Conservation (phyloP, 768 basidiomycete species). For the Pisolithus tinctorius region DNA sequence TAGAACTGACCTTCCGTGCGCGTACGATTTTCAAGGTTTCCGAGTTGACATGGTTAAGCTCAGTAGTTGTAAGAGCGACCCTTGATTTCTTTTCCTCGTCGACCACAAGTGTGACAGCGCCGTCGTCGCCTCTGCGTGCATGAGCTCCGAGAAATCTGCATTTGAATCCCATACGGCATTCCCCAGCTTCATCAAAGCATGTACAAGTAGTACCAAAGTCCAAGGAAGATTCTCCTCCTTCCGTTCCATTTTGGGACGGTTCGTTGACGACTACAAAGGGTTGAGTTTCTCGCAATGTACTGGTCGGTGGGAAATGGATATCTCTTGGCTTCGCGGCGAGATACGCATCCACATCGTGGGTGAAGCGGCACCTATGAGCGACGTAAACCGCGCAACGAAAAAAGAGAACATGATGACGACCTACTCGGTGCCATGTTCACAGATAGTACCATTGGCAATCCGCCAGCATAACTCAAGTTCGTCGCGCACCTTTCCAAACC, state of each 20-base stretch:
- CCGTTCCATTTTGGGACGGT: neutral
- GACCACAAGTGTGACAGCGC: conserved; percentile 35
- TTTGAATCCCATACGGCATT: conserved; percentile 58
- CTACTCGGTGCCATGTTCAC: conserved; percentile 65
- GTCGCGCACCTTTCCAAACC: conserved; percentile 72
- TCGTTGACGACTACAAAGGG: conserved; percentile 41
- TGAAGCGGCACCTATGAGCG: conserved; percentile 58
- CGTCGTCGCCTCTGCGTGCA: conserved; percentile 40
- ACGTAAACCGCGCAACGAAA: neutral
- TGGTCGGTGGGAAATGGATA: conserved; percentile 48
- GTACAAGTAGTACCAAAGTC: conserved; percentile 19
- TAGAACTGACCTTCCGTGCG: conserved; percentile 53
- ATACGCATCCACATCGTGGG: conserved; percentile 73
- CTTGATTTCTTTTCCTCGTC: conserved; percentile 57
- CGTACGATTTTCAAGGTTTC: conserved; percentile 57
- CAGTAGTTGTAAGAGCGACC: conserved; percentile 41
- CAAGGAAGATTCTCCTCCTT: conserved; percentile 8
- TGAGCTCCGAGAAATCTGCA: conserved; percentile 89
- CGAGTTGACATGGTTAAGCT: conserved; percentile 63
- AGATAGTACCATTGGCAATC: conserved; percentile 61
- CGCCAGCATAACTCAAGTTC: conserved; percentile 80
- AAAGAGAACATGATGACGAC: conserved; percentile 17
- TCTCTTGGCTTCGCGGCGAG: conserved; percentile 72
- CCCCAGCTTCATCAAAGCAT: conserved; percentile 22
- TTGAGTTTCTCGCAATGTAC: conserved; percentile 36